Base-by-base conservation (phyloP, 1,139 yeast species). In the Scheffersomyces illinoinensis region DNA sequence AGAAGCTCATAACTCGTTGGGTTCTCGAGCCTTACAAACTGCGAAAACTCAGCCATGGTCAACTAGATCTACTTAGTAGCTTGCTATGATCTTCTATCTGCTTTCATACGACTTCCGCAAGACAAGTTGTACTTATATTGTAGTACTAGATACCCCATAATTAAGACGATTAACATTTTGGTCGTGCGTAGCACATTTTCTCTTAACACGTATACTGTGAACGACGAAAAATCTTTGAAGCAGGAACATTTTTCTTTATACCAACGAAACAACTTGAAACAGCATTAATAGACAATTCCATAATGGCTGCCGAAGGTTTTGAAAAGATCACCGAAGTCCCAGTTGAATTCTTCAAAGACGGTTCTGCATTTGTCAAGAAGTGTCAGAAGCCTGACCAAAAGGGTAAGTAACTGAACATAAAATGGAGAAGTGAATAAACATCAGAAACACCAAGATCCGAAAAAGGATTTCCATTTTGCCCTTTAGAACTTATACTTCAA, bases 381-480 rank as follows among this genome's bases (percentile, higher is more conserved):
- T 93, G 98, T 82, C 90, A 95, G 73, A 95, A 93, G 80, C 99
- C 99, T 67, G 89, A 89, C 75, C 82, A 84, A 74, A 90, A 89
- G 76, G 90, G 90, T 86, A 77, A 67, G 89, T 82, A 49, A 26
- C 23, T 17, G 10, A 18, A 52, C 43, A 12, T 49, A n/a, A 18
- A 26, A 18, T 24, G 47, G 17, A 10, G 53, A 10, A 48, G 7
- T 20, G 18, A 18, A 24, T 20, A 8, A 14, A 10, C 43, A 33
- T 12, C 12, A 33, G 7, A 48, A 20, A 20, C 26, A 1, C 8
- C 51, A 20, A 17, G 24, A 48, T 14, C 6, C 51, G 18, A 48
- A 26, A 10, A 1, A 24, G 7, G 10, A 17, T 8, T 7, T 19
- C 5, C 8, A 5, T 20, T 19, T 20, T 8, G 26, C 12, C 14